Percentiles rank a stretch among this genome's conserved stretches.
Evolutionary conservation across 2,329 filamentous ascomycete species (phyloP).

Genomic region (Aspergillus sp.): DNA sequence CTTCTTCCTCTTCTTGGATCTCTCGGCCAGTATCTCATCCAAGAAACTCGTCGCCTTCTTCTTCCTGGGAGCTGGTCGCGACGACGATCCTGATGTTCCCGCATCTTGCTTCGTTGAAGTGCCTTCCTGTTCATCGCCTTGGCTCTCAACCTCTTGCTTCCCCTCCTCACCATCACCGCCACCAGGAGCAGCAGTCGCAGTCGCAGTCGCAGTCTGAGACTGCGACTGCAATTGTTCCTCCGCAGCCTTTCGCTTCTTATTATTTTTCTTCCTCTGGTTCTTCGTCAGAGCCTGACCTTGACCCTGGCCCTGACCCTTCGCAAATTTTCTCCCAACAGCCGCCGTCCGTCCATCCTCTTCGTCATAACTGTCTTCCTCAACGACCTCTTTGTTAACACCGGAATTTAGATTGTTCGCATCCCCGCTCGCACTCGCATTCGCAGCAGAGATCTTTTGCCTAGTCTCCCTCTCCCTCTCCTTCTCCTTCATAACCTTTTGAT

Average conservation of each 20-base stretch:
- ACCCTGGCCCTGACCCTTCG: neutral
- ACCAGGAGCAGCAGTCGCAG: slow-evolving; percentile 3
- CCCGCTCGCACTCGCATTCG: neutral
- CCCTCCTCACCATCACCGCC: neutral
- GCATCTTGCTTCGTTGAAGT: no score
- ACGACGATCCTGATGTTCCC: neutral
- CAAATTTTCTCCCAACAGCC: slow-evolving; percentile 24
- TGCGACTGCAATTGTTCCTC: neutral
- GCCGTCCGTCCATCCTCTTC: slow-evolving; percentile 40
- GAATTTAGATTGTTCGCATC: slow-evolving; percentile 1
- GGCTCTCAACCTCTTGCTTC: neutral
- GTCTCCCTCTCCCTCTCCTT: slow-evolving; percentile 26
- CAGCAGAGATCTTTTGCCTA: slow-evolving; percentile 3
- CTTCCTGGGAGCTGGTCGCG: slow-evolving; percentile 18
- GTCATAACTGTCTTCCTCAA: slow-evolving; percentile 28
- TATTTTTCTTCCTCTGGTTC: slow-evolving; percentile 10
- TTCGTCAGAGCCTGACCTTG: neutral
- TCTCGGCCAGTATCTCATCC: slow-evolving; percentile 45
- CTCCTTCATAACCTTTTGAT: slow-evolving; percentile 34
- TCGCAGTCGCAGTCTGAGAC: slow-evolving; percentile 1
- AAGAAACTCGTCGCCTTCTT: slow-evolving; percentile 46
- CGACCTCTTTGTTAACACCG: slow-evolving; percentile 20
- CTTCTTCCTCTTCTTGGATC: slow-evolving; percentile 47
- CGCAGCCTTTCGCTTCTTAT: slow-evolving; percentile 9
- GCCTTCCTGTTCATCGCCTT: neutral